Evolutionary conservation across 192 early-diverging fungal genomes (phyloP).

Genomic region (Bifiguratus adelaidae): DNA sequence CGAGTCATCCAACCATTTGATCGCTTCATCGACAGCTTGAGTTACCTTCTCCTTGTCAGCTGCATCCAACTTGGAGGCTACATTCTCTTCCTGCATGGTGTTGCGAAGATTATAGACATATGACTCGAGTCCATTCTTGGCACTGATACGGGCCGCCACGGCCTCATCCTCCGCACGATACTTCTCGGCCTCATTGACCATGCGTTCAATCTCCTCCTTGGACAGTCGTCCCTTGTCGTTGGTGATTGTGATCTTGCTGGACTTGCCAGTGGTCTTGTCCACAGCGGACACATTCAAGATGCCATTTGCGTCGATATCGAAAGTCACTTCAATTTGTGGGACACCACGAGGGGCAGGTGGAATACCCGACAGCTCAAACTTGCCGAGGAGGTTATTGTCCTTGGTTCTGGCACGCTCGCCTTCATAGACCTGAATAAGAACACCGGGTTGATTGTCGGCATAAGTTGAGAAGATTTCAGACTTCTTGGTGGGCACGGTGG

Average conservation of each 20-base stretch:
- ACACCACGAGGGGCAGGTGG: conserved; percentile 91
- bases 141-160: conserved; percentile 79
- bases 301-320: conserved; percentile 92
- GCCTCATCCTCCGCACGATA: conserved; percentile 96
- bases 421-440: conserved; percentile 96
- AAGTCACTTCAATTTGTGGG: conserved; percentile 96
- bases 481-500: conserved; percentile 96
- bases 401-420: conserved; percentile 98
- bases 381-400: conserved; percentile 97
- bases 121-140: conserved; percentile 94
- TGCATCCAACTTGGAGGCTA: conserved; percentile 41
- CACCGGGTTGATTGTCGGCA: conserved; percentile 97
- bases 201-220: conserved; percentile 94
- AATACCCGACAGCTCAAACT: conserved; percentile 93
- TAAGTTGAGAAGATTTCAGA: conserved; percentile 98
- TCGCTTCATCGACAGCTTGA: conserved; percentile 64
- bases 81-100: conserved; percentile 64
- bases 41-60: conserved; percentile 77
- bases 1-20: conserved; percentile 85
- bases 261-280: conserved; percentile 96
- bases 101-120: conserved; percentile 98
- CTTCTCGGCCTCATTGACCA: conserved; percentile 92
- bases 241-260: conserved; percentile 92
- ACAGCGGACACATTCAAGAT: conserved; percentile 86
- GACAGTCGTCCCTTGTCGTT: conserved; percentile 95